Percentiles rank a stretch among this genome's conserved stretches.
phyloP scores from a whole-genome alignment of 306 rosid species.

The Begonia peltatifolia region DNA sequence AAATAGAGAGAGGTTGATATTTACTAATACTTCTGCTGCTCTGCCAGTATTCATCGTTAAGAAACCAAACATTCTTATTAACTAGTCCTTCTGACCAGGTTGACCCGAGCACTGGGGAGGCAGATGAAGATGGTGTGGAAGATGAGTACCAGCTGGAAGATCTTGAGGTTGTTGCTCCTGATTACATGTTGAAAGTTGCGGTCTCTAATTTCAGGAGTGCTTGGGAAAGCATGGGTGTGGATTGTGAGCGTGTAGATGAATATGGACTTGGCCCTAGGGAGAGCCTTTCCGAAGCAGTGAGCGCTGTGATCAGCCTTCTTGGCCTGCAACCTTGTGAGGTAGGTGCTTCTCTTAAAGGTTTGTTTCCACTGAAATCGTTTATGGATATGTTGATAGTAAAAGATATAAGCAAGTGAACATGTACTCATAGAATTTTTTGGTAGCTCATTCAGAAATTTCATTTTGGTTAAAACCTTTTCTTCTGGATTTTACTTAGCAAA shows the following conservation, averaged over 20 bases:
- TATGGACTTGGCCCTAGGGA: conserved; percentile 95
- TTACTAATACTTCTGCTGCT: no score
- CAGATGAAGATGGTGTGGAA: conserved; percentile 94
- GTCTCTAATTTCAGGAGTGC: conserved; percentile 68
- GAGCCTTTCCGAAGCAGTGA: conserved; percentile 76
- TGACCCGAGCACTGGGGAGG: conserved; percentile 80
- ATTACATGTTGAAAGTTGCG: conserved; percentile 78
- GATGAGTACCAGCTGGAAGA: conserved; percentile 98
- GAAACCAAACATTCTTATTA: no score
- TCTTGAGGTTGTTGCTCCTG: conserved; percentile 89
- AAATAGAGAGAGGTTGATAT: background rate
- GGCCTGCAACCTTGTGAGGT: conserved; percentile 99
- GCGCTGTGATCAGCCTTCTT: conserved; percentile 67
- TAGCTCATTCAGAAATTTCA: conserved; percentile 33
- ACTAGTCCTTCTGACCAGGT: conserved; percentile 26
- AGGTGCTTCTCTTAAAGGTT: conserved; percentile 4
- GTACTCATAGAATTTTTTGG: no score
- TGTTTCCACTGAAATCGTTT: no score
- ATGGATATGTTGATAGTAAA: no score
- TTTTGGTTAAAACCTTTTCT: conserved; percentile 11
- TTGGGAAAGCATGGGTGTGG: conserved; percentile 80
- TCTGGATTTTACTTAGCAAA: no score
- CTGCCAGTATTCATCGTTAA: no score
- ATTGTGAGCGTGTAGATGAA: conserved; percentile 72
- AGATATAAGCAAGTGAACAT: no score